Base-by-base conservation (phyloP, 768 basidiomycete species). In the Trametes punicea region DNA sequence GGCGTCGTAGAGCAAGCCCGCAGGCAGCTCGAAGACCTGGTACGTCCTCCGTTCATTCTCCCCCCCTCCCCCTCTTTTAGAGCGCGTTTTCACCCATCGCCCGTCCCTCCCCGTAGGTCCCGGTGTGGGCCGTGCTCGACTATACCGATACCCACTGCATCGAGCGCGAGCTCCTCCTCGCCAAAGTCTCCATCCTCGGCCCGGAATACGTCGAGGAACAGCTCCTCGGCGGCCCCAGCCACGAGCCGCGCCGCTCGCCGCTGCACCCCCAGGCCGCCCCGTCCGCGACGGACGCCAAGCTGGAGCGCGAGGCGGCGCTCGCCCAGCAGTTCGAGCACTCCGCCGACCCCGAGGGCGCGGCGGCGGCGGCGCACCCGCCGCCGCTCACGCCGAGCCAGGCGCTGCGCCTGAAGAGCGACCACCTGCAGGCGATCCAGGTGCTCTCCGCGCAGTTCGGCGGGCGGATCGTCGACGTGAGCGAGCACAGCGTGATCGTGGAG, bases 41-140 rank as follows among this genome's bases (percentile, higher is more conserved):
- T 97, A 67, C 59, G 91, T 80, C 16, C 11, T 11, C 2, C 25
- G 38, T 10, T 36, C 13, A 48, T 34, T 52, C 26, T 15, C 4
- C 44, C 2, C 3, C 13, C 34, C 36, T 16, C 34, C 31, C 31
- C 39, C 0, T 10, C 13, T 18, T 38, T 11, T n/a, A 4, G 11
- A 10, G 11, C 21, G n/a, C 40, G 21, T 6, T 31, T 13, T 25
- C 18, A 53, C 21, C 4, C 29, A 18, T 15, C 10, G 33, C 26
- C 31, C n/a, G 53, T 47, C 31, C 47, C 42, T 20, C 33, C 18
- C 11, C 39, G 6, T 47, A 97, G 96, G 95, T 99, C 25, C 97
- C 96, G 46, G 97, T 99, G 4, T 99, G 97, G 97, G 97, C 96
- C 26, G 97, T 99, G 29, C 79, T 99, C 57, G 95, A 99, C 73